Conservation (phyloP, 1,284 basidiomycete genomes). For the Amylostereum areolatum region DNA sequence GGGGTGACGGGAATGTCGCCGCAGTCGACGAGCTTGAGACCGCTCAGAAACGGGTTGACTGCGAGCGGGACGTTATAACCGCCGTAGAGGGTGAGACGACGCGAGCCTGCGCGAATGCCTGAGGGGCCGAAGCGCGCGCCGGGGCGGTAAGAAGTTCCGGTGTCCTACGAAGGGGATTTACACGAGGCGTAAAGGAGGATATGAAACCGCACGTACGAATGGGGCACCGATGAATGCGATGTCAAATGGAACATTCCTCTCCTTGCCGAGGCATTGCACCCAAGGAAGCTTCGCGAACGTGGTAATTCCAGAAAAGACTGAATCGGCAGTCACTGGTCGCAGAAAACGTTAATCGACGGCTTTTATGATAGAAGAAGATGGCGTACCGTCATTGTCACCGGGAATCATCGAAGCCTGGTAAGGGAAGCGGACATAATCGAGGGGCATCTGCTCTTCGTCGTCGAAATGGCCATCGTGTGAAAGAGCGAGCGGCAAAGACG, state of each 20-base stretch:
- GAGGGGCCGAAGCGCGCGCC: conserved; percentile 76
- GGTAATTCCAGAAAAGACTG: conserved; percentile 68
- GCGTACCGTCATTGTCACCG: conserved; percentile 48
- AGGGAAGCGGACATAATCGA: conserved; percentile 60
- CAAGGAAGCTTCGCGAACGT: conserved; percentile 74
- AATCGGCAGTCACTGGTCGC: conserved; percentile 55
- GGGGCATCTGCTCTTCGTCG: conserved; percentile 48
- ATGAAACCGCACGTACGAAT: conserved; percentile 43
- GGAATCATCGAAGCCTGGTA: conserved; percentile 43
- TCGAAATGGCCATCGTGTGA: conserved; percentile 39
- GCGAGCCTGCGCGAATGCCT: conserved; percentile 70
- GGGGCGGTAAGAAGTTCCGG: conserved; percentile 69
- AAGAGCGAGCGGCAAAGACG: no score
- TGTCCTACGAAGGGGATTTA: conserved; percentile 43
- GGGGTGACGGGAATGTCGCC: conserved; percentile 58
- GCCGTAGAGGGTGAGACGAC: conserved; percentile 66
- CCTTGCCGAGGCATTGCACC: conserved; percentile 63
- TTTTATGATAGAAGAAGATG: neutral
- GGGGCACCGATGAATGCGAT: conserved; percentile 78
- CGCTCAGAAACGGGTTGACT: conserved; percentile 60
- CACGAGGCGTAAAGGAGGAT: conserved; percentile 3
- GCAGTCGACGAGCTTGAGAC: conserved; percentile 66
- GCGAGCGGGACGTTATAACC: conserved; percentile 71
- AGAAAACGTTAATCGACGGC: conserved; percentile 1
- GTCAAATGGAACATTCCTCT: conserved; percentile 53